These are phyloP conservation scores for Mycena capillaripes DNA, from an alignment of 768 basidiomycete species.

Conservation along the genomic window DNA sequence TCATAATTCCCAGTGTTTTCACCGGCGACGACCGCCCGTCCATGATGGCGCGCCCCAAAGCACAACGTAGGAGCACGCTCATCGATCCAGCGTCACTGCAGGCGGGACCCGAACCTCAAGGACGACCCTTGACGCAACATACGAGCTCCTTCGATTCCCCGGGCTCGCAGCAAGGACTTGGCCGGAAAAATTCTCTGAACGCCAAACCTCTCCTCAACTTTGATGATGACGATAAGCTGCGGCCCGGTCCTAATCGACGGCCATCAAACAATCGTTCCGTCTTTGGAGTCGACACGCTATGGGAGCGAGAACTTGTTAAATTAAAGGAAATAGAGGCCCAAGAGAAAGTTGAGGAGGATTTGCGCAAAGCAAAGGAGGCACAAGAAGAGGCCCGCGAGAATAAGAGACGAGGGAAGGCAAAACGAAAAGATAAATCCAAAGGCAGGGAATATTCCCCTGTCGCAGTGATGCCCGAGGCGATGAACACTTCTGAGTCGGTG, in stretches of 20 bases:
- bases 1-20: slow-evolving; percentile 72
- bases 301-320: slow-evolving; percentile 91
- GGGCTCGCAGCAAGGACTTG: slow-evolving; percentile 51
- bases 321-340: slow-evolving; percentile 80
- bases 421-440: slow-evolving; percentile 46
- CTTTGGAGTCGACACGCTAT: slow-evolving; percentile 93
- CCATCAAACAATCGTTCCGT: slow-evolving; percentile 76
- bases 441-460: slow-evolving; percentile 20
- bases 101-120: slow-evolving; percentile 30
- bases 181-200: slow-evolving; percentile 64
- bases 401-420: slow-evolving; percentile 60
- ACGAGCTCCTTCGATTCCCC: slow-evolving; percentile 59
- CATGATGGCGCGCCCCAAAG: slow-evolving; percentile 86
- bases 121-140: slow-evolving; percentile 60
- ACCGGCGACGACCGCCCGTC: slow-evolving; percentile 90
- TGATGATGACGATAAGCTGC: slow-evolving; percentile 62
- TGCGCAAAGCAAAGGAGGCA: slow-evolving; percentile 59
- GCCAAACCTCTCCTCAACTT: slow-evolving; percentile 79
- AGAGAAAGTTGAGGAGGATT: slow-evolving; percentile 73
- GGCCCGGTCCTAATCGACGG: slow-evolving; percentile 43
- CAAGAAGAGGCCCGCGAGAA: slow-evolving; percentile 61
- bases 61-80: slow-evolving; percentile 72
- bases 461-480: slow-evolving; percentile 19
- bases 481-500: slow-evolving; percentile 30
- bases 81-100: slow-evolving; percentile 79